Evolutionary conservation across 2,329 filamentous ascomycete genomes (phyloP).

Genomic region (Cladophialophora chaetospira): DNA sequence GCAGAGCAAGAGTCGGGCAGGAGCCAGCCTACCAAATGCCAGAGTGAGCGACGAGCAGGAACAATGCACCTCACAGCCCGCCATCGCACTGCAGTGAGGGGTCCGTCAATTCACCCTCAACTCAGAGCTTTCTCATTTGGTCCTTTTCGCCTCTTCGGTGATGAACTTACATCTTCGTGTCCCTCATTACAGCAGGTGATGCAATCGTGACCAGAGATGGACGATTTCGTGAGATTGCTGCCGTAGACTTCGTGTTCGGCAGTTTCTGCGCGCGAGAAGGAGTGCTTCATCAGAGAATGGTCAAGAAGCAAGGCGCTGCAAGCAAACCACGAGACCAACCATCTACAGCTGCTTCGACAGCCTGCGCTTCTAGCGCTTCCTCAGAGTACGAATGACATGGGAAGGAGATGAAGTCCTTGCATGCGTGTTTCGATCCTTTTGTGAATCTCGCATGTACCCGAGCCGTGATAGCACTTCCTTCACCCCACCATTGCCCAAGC

Average conservation of each 20-base stretch:
- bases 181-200: not conserved
- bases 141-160: not conserved
- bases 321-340: not conserved
- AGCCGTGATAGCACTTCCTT: too few relatives aligned
- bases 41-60: too few relatives aligned
- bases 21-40: not conserved
- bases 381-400: not conserved
- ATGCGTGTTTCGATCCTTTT: too few relatives aligned
- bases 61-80: too few relatives aligned
- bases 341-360: too few relatives aligned
- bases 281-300: not conserved
- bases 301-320: not conserved
- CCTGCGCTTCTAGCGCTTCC: not conserved
- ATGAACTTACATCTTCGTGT: not conserved
- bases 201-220: not conserved
- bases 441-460: too few relatives aligned
- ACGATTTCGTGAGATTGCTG: not conserved
- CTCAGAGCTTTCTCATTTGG: too few relatives aligned
- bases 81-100: too few relatives aligned
- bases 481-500: not conserved
- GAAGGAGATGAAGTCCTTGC: not conserved
- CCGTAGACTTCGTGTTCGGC: not conserved
- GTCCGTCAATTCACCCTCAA: too few relatives aligned
- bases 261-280: not conserved
- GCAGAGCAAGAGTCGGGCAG: not conserved